Conservation (phyloP, 1,139 yeast species). For the Lodderomyces jiufengensis region DNA sequence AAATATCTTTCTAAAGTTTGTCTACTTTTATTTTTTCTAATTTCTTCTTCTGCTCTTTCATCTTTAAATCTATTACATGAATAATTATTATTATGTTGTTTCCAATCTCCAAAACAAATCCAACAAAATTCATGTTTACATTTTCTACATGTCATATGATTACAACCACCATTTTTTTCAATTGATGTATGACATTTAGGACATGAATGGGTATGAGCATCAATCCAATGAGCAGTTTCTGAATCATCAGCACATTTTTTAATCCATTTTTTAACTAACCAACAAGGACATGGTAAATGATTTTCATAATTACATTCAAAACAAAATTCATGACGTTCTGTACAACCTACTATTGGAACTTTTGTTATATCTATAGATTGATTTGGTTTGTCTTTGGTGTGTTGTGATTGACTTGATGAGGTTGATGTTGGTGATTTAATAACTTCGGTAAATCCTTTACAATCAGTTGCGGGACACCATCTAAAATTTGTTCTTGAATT, state of each 20-base stretch:
- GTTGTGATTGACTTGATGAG: not conserved
- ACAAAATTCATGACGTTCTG: constrained; percentile 70
- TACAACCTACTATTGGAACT: constrained; percentile 68
- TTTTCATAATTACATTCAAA: constrained; percentile 71
- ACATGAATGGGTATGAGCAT: constrained; percentile 83
- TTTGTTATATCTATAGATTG: constrained; percentile 20
- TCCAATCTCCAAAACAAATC: constrained; percentile 85
- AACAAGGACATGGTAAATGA: constrained; percentile 84
- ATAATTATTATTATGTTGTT: constrained; percentile 62
- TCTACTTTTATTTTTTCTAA: constrained; percentile 32
- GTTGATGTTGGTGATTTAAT: not conserved
- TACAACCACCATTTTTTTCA: constrained; percentile 92
- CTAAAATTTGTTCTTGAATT: constrained; percentile 46
- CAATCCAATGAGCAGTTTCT: constrained; percentile 86
- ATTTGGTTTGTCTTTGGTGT: constrained; percentile 6
- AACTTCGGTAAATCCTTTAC: constrained; percentile 55
- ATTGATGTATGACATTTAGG: constrained; percentile 62
- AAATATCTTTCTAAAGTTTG: constrained; percentile 61
- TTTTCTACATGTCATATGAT: constrained; percentile 86
- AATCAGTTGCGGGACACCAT: constrained; percentile 91
- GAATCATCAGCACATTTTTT: constrained; percentile 81
- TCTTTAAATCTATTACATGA: constrained; percentile 62
- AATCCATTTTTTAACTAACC: constrained; percentile 67
- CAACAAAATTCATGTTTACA: constrained; percentile 87
- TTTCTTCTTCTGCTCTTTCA: constrained; percentile 18